Percentiles rank a stretch among this genome's conserved stretches.
Evolutionary conservation across 2,329 filamentous ascomycete species (phyloP).

Genomic region (Apiospora rasikravindrae): DNA sequence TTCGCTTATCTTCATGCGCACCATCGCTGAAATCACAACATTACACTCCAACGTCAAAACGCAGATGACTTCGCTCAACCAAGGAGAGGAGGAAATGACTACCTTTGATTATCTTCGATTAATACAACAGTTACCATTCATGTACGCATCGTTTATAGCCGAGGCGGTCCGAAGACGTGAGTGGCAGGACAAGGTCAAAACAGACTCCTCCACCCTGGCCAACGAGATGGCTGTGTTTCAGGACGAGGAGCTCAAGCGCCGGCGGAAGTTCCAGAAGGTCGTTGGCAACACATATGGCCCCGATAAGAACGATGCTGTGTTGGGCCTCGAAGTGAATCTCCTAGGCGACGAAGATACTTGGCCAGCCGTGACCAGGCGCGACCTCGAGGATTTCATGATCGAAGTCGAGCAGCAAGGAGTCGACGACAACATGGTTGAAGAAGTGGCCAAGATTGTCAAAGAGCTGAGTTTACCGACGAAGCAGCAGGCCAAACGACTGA

Average conservation of each 20-base stretch:
- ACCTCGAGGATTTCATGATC: conserved; percentile 76
- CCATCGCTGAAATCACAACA: conserved; percentile 79
- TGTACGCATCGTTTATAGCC: conserved; percentile 87
- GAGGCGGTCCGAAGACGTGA: conserved; percentile 87
- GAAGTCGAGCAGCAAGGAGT: conserved; percentile 68
- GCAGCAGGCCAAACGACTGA: conserved; percentile 84
- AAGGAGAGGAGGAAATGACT: conserved; percentile 76
- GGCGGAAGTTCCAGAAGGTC: conserved; percentile 88
- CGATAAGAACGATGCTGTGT: conserved; percentile 70
- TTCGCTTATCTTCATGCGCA: conserved; percentile 77
- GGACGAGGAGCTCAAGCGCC: conserved; percentile 87
- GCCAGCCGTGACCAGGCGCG: conserved; percentile 77
- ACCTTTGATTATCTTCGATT: conserved; percentile 81
- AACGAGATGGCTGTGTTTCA: conserved; percentile 93
- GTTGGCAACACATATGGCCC: conserved; percentile 76
- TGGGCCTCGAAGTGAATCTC: conserved; percentile 84
- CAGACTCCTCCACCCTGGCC: conserved; percentile 83
- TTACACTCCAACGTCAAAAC: conserved; percentile 73
- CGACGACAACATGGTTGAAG: conserved; percentile 69
- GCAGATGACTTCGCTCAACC: conserved; percentile 73
- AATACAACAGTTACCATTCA: conserved; percentile 81
- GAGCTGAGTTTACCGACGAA: conserved; percentile 83
- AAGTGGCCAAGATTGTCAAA: conserved; percentile 76
- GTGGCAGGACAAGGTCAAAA: conserved; percentile 90
- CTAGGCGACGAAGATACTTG: conserved; percentile 80